These are phyloP conservation scores for Ophiostoma perfectum DNA, from an alignment of 2,329 filamentous ascomycete species.

Conservation along the genomic window DNA sequence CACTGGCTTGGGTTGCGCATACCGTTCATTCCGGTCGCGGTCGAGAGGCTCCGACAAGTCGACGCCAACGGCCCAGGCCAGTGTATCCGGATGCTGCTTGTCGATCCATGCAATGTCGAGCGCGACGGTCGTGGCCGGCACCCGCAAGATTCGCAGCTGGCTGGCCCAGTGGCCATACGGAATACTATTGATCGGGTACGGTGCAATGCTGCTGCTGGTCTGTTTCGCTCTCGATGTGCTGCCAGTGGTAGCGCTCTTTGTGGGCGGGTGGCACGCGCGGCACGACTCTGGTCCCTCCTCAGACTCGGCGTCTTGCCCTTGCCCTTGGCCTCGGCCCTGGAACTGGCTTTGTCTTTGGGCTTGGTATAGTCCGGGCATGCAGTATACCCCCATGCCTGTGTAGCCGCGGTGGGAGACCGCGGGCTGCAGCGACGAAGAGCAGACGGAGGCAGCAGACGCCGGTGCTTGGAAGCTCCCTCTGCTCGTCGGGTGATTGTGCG, in stretches of 20 bases:
- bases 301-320: background rate
- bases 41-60: constrained; percentile 2
- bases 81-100: constrained; percentile 22
- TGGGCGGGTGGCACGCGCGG: background rate
- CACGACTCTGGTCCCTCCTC: background rate
- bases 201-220: background rate
- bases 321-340: background rate
- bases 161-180: constrained; percentile 23
- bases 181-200: background rate
- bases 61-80: constrained; percentile 23
- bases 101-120: constrained; percentile 26
- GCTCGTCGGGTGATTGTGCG: background rate
- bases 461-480: background rate
- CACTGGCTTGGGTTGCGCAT: background rate
- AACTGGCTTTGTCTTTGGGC: background rate
- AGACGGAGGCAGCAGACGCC: background rate
- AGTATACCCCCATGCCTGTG: background rate
- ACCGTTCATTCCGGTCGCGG: background rate
- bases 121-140: constrained; percentile 22
- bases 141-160: constrained; percentile 15
- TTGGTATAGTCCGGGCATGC: background rate
- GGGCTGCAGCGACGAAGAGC: background rate
- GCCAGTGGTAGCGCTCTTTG: background rate
- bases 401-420: background rate
- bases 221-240: background rate